Base-by-base conservation (phyloP, 352 stramenopile genomes). In the Phytophthora cactorum region DNA sequence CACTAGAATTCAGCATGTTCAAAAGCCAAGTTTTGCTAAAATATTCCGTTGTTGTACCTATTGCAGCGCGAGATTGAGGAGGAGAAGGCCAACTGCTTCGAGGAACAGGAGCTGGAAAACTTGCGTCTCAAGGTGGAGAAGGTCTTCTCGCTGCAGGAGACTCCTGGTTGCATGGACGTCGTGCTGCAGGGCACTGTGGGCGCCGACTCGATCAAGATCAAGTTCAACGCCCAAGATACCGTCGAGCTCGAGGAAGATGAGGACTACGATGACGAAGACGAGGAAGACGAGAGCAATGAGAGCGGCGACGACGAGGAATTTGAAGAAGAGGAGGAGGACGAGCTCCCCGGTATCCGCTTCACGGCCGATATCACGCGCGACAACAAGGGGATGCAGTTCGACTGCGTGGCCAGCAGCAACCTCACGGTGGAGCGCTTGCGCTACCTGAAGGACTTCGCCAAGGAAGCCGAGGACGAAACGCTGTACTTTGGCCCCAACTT, bases 61-160 rank as follows among this genome's bases (percentile, higher is more conserved):
- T 56, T 73, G 7, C 49, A 91, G 82, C 87, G 87, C 25, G 87
- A 95, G 73, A 74, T 93, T 28, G 69, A 81, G 25, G 85, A 95
- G 59, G 85, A 93, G 68, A 95, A 93, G 77, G 85, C 78, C 68
- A 95, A 95, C 77, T 91, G 79, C 75, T 90, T 92, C 55, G 85
- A 92, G 39, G 79, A 79, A 44, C 71, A 87, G 25, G 83, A 91
- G 63, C 76, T 95, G 50, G 82, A 91, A 63, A 63, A 81, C 50
- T 77, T 95, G 50, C 87, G 86, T 31, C 66, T 75, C 34, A 84
- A 90, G 70, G 77, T 95, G 55, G 75, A 83, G 58, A 69, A 87
- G 59, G 73, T 88, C 8, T 95, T 95, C 54, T 71, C 67, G 59
- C 60, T 95, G 41, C 59, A 81, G 51, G 87, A 95, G 62, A 70